phyloP scores from a whole-genome alignment of 2,329 filamentous ascomycete genomes.

The Fusarium sp. region DNA sequence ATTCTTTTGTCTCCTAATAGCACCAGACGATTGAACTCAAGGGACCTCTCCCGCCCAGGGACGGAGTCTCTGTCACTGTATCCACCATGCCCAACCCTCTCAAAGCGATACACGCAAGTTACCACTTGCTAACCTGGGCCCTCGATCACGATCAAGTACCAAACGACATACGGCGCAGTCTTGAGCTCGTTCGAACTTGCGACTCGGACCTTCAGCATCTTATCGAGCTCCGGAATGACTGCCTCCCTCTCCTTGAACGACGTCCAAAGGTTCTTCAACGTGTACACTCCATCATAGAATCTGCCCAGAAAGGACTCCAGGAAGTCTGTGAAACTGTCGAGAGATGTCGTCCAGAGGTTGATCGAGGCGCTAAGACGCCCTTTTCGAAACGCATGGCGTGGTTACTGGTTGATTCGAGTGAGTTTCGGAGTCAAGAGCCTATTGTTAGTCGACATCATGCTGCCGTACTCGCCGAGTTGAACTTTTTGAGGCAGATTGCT shows the following conservation, averaged over 20 bases:
- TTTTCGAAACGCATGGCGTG: conserved; percentile 46
- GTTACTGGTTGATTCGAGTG: conserved; percentile 44
- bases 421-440: conserved; percentile 49
- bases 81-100: conserved; percentile 31
- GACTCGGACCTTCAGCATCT: conserved; percentile 53
- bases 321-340: conserved; percentile 52
- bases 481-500: conserved; percentile 46
- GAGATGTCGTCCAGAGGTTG: conserved; percentile 47
- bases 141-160: conserved; percentile 49
- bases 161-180: conserved; percentile 46
- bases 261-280: conserved; percentile 48
- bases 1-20: not conserved
- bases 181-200: conserved; percentile 54
- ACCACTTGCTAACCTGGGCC: conserved; percentile 29
- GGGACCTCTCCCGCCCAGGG: too few species aligned
- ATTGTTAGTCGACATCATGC: conserved; percentile 50
- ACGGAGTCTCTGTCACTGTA: not conserved
- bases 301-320: conserved; percentile 46
- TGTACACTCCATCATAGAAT: conserved; percentile 50
- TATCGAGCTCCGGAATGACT: conserved; percentile 51
- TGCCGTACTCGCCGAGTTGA: conserved; percentile 50
- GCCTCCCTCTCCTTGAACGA: conserved; percentile 44
- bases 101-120: conserved; percentile 28
- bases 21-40: not conserved
- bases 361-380: conserved; percentile 32